Conservation (phyloP, 208 protist genomes). For the Wallacemonas sp. region DNA sequence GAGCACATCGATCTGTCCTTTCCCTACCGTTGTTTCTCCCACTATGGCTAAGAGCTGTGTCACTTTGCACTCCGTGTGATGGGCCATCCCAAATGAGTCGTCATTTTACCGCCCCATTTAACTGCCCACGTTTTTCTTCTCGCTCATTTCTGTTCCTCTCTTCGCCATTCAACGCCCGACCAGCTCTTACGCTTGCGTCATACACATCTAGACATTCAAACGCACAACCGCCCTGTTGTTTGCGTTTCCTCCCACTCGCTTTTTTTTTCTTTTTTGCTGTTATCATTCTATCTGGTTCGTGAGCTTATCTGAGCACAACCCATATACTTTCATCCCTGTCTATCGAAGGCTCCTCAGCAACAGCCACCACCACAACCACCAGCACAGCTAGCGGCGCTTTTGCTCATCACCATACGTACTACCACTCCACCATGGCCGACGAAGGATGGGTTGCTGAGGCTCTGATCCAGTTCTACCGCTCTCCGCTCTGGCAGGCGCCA, state of each 20-base stretch:
- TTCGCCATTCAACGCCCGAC: neutral
- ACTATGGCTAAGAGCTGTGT: neutral
- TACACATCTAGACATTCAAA: too few species aligned
- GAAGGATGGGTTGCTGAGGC: slow-evolving; percentile 81
- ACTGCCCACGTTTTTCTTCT: too few species aligned
- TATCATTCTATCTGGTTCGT: neutral
- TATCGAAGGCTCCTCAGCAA: neutral
- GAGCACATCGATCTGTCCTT: too few species aligned
- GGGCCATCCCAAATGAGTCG: too few species aligned
- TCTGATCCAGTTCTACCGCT: slow-evolving; percentile 83
- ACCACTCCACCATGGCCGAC: slow-evolving; percentile 30
- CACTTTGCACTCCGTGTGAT: neutral
- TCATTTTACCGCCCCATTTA: too few species aligned
- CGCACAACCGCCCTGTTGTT: too few species aligned
- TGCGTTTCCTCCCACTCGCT: neutral
- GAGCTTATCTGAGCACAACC: too few species aligned
- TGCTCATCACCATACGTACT: neutral
- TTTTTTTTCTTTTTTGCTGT: neutral
- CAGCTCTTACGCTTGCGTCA: too few species aligned
- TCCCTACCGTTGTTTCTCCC: neutral
- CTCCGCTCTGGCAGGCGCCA: slow-evolving; percentile 81
- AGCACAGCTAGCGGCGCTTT: too few species aligned
- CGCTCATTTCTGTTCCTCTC: neutral
- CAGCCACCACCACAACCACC: neutral
- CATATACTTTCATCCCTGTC: neutral